Evolutionary conservation across 345 rosid genomes (phyloP), one percentile per base, ranked within the genome.

Genomic region (Dipteronia sinensis): DNA sequence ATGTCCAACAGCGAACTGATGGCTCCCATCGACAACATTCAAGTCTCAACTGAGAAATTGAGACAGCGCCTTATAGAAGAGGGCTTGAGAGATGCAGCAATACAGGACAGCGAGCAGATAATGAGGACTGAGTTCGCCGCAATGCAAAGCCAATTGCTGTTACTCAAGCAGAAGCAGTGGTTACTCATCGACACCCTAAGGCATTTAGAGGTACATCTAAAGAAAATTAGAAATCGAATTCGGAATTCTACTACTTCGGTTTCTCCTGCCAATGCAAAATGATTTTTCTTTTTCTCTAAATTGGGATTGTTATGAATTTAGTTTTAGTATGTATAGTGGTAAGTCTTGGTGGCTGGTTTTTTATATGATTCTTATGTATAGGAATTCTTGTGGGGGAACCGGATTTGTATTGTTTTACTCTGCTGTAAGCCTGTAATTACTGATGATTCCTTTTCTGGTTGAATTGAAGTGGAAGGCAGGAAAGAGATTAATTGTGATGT

Each of bases 91-190:
- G 98, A 94, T 85, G 86, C 71, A 27, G 91, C 87, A 10, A 94
- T 96, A 77, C 95, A 82, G 89, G 99, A 96, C 8, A 83, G 90
- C 31, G 98, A 96, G 86, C 97, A 92, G 81, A 94, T 96, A 58
- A 87, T 96, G 96, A 91, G 85, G 90, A 84, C 55, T 38, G 99
- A 96, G 84, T 92, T 91, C 69, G 72, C 88, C 0, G 87, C 87
- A 3, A 76, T 92, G 71, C 97, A 90, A 78, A 88, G 80, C 65
- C 99, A 94, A 81, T 79, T 94, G 74, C 82, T 91, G 69, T 85
- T 89, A 77, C 92, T 93, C 69, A 94, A 90, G 84, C 99, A 95
- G 87, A 96, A 96, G 86, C 98, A 96, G 53, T 83, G 86, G 90
- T 88, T 86, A 76, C 97, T 96, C 76, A 87, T 85, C 27, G 99